These are phyloP conservation scores for Aspergillus pseudotamarii DNA, from an alignment of 2,329 filamentous ascomycete species.

Conservation along the genomic window DNA sequence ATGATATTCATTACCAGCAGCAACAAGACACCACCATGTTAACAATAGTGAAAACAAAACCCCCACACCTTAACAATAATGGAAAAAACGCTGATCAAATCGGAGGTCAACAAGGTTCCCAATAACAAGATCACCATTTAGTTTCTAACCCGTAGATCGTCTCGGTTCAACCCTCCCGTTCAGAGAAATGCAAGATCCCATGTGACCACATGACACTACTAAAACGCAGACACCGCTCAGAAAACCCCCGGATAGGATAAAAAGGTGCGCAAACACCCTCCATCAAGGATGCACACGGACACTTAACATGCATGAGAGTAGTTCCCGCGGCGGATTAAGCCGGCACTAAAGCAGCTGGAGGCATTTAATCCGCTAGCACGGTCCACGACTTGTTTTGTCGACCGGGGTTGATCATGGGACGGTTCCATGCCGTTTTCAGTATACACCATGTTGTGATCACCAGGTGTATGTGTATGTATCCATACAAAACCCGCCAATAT, in stretches of 20 bases:
- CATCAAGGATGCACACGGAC: background rate
- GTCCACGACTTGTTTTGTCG: constrained; percentile 1
- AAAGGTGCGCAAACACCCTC: background rate
- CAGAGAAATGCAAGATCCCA: background rate
- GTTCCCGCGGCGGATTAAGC: constrained; percentile 6
- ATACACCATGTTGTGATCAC: constrained; percentile 1
- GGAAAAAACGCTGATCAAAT: background rate
- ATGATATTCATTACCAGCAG: too few species aligned
- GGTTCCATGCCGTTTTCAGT: background rate
- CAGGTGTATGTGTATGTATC: background rate
- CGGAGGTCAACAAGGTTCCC: background rate
- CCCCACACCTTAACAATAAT: background rate
- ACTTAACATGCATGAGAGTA: background rate
- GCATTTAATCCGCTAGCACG: background rate
- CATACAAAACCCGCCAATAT: background rate
- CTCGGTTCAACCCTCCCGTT: background rate
- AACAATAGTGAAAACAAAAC: background rate
- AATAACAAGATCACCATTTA: background rate
- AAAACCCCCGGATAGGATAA: background rate
- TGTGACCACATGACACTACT: background rate
- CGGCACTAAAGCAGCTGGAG: constrained; percentile 10
- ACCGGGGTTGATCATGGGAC: background rate
- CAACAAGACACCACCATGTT: background rate
- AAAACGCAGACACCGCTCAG: background rate
- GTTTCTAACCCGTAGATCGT: background rate